Evolutionary conservation across 179 eudicot genomes (phyloP).

Genomic region (Spinacia oleracea): DNA sequence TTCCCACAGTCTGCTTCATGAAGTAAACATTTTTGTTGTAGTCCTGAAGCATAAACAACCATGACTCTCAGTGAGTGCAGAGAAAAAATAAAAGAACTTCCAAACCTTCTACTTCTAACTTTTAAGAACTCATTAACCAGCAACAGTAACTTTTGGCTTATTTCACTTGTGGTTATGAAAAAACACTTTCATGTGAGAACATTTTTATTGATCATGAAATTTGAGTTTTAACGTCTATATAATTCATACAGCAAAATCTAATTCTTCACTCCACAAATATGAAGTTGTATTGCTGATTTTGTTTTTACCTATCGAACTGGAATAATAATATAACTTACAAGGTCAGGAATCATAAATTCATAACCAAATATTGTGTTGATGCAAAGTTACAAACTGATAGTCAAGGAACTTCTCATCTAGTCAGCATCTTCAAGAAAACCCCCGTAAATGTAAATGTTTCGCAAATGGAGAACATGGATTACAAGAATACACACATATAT

Average conservation of each 20-base stretch:
- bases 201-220: neutral
- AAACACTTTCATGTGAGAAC: neutral
- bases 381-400: neutral
- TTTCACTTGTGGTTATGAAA: neutral
- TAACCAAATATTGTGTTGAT: neutral
- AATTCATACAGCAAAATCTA: neutral
- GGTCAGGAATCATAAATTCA: neutral
- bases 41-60: slow-evolving; percentile 46
- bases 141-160: neutral
- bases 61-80: neutral
- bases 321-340: neutral
- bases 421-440: neutral
- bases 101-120: neutral
- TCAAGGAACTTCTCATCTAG: neutral
- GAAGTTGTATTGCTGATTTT: neutral
- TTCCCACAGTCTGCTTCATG: slow-evolving; percentile 96
- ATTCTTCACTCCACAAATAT: neutral
- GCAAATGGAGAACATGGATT: neutral
- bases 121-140: neutral
- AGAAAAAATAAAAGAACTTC: neutral
- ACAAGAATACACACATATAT: neutral
- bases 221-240: neutral
- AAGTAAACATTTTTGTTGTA: slow-evolving; percentile 64
- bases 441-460: neutral
- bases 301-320: neutral